These are phyloP conservation scores for Exophiala spinifera DNA, from an alignment of 2,329 filamentous ascomycete genomes.

Conservation along the genomic window DNA sequence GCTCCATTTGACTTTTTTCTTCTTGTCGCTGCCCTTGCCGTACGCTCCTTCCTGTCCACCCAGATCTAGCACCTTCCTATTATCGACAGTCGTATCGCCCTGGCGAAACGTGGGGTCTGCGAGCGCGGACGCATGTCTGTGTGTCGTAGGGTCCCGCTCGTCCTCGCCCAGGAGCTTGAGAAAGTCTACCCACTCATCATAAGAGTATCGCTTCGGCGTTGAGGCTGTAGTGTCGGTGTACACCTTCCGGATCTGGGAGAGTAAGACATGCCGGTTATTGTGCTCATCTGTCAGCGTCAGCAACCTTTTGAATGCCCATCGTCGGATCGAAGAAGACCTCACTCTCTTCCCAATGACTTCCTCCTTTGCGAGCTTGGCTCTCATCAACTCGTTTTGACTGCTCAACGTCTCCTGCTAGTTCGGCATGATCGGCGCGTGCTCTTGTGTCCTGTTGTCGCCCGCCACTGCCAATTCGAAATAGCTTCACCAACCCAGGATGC, in stretches of 20 bases:
- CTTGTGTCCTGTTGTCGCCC: constrained; percentile 11
- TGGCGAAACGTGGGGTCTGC: constrained; percentile 1
- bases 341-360: constrained; percentile 46
- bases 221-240: constrained; percentile 36
- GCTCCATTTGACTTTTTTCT: constrained; percentile 34
- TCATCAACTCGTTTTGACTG: constrained; percentile 43
- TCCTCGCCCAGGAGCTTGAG: constrained; percentile 47
- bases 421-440: constrained; percentile 28
- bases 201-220: constrained; percentile 38
- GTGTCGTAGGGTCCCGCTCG: constrained; percentile 39
- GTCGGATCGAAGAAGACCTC: background rate
- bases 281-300: constrained; percentile 31
- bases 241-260: constrained; percentile 40
- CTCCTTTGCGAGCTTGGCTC: constrained; percentile 39
- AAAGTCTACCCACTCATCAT: constrained; percentile 50
- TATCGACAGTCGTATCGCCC: background rate
- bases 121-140: constrained; percentile 20
- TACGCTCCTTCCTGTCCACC: background rate
- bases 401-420: constrained; percentile 40
- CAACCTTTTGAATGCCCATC: background rate
- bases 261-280: constrained; percentile 46
- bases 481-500: constrained; percentile 26
- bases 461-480: constrained; percentile 15
- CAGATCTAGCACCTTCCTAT: background rate
- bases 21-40: background rate